Evolutionary conservation across 1,284 basidiomycete genomes (phyloP).

Genomic region (Microbotryum scabiosae): DNA sequence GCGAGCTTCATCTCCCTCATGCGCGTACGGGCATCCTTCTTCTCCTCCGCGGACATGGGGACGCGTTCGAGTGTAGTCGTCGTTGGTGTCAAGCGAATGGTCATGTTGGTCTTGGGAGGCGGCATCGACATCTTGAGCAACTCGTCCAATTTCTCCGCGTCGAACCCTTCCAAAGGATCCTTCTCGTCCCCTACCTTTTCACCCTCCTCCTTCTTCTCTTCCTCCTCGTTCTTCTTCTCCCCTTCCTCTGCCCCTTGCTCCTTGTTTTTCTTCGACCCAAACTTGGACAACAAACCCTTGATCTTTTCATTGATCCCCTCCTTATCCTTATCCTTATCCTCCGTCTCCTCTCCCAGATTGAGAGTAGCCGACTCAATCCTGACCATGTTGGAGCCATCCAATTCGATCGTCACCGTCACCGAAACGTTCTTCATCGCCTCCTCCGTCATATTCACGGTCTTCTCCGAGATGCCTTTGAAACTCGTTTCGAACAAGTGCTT

Average conservation of each 20-base stretch:
- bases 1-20: constrained; percentile 53
- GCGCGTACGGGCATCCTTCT: constrained; percentile 44
- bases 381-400: constrained; percentile 76
- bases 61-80: constrained; percentile 49
- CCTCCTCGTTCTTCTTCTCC: constrained; percentile 10
- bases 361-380: constrained; percentile 54
- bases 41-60: constrained; percentile 64
- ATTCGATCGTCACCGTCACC: constrained; percentile 66
- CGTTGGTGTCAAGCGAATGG: constrained; percentile 57
- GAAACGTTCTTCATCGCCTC: constrained; percentile 59
- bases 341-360: constrained; percentile 65
- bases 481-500: constrained; percentile 59
- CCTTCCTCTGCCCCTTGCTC: not conserved
- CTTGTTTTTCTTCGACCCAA: constrained; percentile 41
- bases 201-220: constrained; percentile 4
- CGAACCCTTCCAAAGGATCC: constrained; percentile 28
- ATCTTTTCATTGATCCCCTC: constrained; percentile 53
- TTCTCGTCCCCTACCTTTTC: constrained; percentile 17
- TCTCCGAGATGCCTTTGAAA: constrained; percentile 59
- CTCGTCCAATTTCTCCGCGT: constrained; percentile 37
- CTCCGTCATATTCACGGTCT: constrained; percentile 64
- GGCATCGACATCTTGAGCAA: constrained; percentile 30
- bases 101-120: constrained; percentile 28
- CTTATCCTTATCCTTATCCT: constrained; percentile 46
- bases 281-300: constrained; percentile 64